Evolutionary conservation across 2,329 filamentous ascomycete species (phyloP).

Genomic region (Thelonectria discophora): DNA sequence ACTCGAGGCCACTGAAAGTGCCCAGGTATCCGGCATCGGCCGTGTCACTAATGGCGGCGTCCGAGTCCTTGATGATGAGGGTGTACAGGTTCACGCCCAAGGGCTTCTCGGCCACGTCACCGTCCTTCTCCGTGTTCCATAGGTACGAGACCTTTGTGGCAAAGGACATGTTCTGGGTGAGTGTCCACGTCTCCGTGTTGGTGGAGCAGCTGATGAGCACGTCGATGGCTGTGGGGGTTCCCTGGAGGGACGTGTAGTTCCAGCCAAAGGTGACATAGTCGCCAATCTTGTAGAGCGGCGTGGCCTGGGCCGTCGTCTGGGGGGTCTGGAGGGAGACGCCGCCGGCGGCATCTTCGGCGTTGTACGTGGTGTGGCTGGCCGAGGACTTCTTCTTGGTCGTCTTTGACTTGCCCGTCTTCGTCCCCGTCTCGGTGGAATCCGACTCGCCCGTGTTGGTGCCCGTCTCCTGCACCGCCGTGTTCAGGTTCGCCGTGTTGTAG

Average conservation of each 20-base stretch:
- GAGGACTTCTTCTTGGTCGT: slow-evolving; percentile 38
- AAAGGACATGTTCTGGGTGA: slow-evolving; percentile 71
- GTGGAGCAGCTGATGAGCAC: slow-evolving; percentile 65
- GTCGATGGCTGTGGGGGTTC: slow-evolving; percentile 67
- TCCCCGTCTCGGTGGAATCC: slow-evolving; percentile 28
- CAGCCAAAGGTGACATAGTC: slow-evolving; percentile 68
- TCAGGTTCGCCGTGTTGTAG: slow-evolving; percentile 52
- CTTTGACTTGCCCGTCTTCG: slow-evolving; percentile 36
- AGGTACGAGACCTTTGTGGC: slow-evolving; percentile 59
- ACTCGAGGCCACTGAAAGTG: slow-evolving; percentile 58
- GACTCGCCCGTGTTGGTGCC: slow-evolving; percentile 26
- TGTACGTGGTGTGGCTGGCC: slow-evolving; percentile 52
- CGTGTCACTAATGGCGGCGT: slow-evolving; percentile 57
- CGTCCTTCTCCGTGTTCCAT: slow-evolving; percentile 66
- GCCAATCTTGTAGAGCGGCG: slow-evolving; percentile 67
- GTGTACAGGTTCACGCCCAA: slow-evolving; percentile 67
- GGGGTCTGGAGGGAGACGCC: slow-evolving; percentile 64
- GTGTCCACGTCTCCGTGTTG: slow-evolving; percentile 64
- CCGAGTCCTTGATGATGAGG: slow-evolving; percentile 69
- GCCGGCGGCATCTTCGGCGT: slow-evolving; percentile 58
- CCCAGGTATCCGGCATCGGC: slow-evolving; percentile 65
- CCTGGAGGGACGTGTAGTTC: slow-evolving; percentile 71
- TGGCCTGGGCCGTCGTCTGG: slow-evolving; percentile 52
- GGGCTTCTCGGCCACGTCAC: slow-evolving; percentile 55
- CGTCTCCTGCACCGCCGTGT: slow-evolving; percentile 20